These are phyloP conservation scores for Syzygium grande DNA, from an alignment of 345 rosid genomes.

Conservation along the genomic window DNA sequence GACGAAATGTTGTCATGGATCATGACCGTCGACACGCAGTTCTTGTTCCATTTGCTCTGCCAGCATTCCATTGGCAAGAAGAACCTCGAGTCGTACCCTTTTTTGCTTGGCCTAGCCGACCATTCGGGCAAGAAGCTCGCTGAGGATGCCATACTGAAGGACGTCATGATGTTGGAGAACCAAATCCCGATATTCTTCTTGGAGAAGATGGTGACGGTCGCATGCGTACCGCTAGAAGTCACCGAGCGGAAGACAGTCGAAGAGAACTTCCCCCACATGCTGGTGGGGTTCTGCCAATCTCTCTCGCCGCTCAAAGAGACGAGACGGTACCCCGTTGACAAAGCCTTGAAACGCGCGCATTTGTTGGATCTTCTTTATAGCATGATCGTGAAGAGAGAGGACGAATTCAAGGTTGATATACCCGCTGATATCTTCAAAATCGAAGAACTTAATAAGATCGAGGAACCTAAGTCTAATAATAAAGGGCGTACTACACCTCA, in stretches of 20 bases:
- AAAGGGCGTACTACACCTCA: no score
- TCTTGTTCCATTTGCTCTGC: not conserved
- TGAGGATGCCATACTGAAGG: not conserved
- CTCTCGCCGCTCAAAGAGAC: not conserved
- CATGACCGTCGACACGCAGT: not conserved
- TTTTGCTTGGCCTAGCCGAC: not conserved
- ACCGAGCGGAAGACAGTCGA: not conserved
- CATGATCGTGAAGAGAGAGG: not conserved
- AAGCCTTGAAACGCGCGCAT: not conserved
- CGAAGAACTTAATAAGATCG: not conserved
- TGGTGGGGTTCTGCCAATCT: not conserved
- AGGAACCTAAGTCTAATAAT: no score
- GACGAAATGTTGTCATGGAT: not conserved
- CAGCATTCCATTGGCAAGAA: not conserved
- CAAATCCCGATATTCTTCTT: not conserved
- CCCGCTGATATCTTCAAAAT: not conserved
- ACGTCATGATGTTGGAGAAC: not conserved
- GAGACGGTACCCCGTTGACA: not conserved
- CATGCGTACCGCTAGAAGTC: not conserved
- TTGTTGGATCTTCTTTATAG: not conserved
- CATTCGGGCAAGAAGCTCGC: not conserved
- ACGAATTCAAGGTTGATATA: not conserved
- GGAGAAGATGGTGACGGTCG: not conserved
- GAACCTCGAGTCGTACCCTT: not conserved
- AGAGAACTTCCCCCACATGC: not conserved